A percentile compares a stretch with the other conserved stretches of the same genome.
Evolutionary conservation across 345 rosid species (phyloP).

Genomic region (Isatis tinctoria): DNA sequence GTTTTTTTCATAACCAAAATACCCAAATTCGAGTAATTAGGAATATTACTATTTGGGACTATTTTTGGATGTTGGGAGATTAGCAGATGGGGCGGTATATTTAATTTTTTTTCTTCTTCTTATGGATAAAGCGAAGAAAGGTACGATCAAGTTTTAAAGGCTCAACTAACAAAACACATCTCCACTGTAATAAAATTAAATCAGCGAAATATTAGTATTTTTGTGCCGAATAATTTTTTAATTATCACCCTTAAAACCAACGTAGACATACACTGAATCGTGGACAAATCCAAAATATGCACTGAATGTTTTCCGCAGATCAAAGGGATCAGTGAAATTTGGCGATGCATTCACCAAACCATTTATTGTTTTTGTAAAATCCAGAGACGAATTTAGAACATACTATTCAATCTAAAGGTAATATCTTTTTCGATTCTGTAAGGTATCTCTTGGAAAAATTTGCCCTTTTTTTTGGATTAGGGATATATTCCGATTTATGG

Average conservation of each 20-base stretch:
- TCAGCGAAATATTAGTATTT: not conserved
- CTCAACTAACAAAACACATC: not conserved
- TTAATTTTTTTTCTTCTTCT: no score
- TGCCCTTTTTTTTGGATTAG: not conserved
- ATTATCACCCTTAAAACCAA: not conserved
- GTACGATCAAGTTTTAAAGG: not conserved
- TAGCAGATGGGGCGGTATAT: no score
- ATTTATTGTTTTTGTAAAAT: not conserved
- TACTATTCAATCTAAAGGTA: conserved; percentile 18
- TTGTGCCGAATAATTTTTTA: not conserved
- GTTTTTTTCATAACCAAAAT: not conserved
- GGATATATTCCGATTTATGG: conserved; percentile 13
- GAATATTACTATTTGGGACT: not conserved
- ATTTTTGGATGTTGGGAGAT: not conserved
- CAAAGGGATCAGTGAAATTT: conserved; percentile 15
- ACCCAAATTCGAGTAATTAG: not conserved
- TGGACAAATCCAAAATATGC: conserved; percentile 15
- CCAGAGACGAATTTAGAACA: conserved; percentile 15
- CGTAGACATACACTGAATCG: conserved; percentile 8
- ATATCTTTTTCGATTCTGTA: conserved; percentile 4
- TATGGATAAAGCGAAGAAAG: no score
- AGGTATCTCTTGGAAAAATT: not conserved
- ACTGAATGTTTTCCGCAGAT: conserved; percentile 18
- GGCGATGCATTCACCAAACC: conserved; percentile 12
- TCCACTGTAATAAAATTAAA: conserved; percentile 5